Percentiles rank a stretch among this genome's conserved stretches.
Conservation (phyloP, 2,329 filamentous ascomycete species). For the Aspergillus tamarii region DNA sequence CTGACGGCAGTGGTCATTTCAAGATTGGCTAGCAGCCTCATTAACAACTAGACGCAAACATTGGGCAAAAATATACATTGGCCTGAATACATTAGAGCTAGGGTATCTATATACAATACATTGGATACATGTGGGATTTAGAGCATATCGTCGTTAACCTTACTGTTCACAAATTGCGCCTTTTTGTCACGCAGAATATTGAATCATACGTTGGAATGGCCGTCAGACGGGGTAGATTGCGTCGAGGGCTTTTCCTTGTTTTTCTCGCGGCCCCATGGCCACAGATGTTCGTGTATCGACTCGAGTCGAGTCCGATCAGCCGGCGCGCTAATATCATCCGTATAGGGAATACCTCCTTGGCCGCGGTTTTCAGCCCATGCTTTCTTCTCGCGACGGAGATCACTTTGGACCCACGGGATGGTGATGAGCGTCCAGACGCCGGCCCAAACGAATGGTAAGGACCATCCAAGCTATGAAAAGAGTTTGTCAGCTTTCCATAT, state of each 20-base stretch:
- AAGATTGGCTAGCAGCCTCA: not conserved
- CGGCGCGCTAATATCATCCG: constrained; percentile 42
- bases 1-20: not conserved
- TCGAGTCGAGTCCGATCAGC: constrained; percentile 42
- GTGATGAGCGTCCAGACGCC: constrained; percentile 52
- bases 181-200: not conserved
- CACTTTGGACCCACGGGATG: constrained; percentile 50
- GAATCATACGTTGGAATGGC: constrained; percentile 7
- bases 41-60: not conserved
- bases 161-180: not conserved
- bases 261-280: constrained; percentile 32
- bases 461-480: constrained; percentile 19
- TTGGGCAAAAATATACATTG: not conserved
- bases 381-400: constrained; percentile 48
- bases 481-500: not conserved
- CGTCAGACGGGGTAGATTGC: constrained; percentile 27
- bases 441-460: constrained; percentile 37
- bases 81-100: constrained; percentile 5
- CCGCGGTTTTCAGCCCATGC: constrained; percentile 42
- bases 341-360: constrained; percentile 41
- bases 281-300: constrained; percentile 36
- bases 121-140: constrained; percentile 2
- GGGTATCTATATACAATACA: constrained; percentile 29
- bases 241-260: constrained; percentile 26
- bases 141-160: not conserved